These are phyloP conservation scores for Scheffersomyces illinoinensis DNA, from an alignment of 1,139 yeast genomes.

Conservation along the genomic window DNA sequence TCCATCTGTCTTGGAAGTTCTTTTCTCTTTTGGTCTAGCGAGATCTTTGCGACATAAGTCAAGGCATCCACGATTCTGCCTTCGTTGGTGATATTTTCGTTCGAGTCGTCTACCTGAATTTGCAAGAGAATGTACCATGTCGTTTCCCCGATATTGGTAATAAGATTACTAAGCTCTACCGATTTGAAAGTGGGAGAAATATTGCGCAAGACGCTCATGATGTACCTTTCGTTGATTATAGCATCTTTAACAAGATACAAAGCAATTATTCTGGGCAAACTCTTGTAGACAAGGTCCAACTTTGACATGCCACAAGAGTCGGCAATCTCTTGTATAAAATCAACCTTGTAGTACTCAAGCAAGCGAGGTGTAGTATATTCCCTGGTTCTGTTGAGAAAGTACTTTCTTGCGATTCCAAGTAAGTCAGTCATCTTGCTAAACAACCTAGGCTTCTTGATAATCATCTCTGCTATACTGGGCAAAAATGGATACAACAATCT, in stretches of 20 bases:
- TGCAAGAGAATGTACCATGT: slow-evolving; percentile 45
- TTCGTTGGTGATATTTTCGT: slow-evolving; percentile 29
- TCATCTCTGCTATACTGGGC: slow-evolving; percentile 67
- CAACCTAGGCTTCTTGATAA: slow-evolving; percentile 62
- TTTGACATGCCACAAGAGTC: slow-evolving; percentile 35
- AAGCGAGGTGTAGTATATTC: slow-evolving; percentile 78
- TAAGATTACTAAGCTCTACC: slow-evolving; percentile 41
- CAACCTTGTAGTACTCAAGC: slow-evolving; percentile 62
- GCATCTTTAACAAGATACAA: slow-evolving; percentile 39
- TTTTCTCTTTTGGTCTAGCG: slow-evolving; percentile 17
- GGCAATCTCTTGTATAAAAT: slow-evolving; percentile 58
- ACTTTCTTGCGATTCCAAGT: slow-evolving; percentile 59
- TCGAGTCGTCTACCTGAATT: slow-evolving; percentile 30
- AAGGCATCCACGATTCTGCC: slow-evolving; percentile 40
- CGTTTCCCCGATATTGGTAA: slow-evolving; percentile 45
- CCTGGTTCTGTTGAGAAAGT: slow-evolving; percentile 68
- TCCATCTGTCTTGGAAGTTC: slow-evolving; percentile 12
- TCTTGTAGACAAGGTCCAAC: slow-evolving; percentile 35
- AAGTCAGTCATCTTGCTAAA: slow-evolving; percentile 62
- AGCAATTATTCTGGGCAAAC: slow-evolving; percentile 42
- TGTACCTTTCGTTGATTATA: slow-evolving; percentile 47
- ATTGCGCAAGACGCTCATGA: slow-evolving; percentile 56
- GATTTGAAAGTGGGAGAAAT: slow-evolving; percentile 47
- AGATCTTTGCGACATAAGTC: slow-evolving; percentile 36
- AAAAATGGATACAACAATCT: slow-evolving; percentile 77